Base-by-base conservation (phyloP, 2,329 filamentous ascomycete species). In the Fusarium chuoi region DNA sequence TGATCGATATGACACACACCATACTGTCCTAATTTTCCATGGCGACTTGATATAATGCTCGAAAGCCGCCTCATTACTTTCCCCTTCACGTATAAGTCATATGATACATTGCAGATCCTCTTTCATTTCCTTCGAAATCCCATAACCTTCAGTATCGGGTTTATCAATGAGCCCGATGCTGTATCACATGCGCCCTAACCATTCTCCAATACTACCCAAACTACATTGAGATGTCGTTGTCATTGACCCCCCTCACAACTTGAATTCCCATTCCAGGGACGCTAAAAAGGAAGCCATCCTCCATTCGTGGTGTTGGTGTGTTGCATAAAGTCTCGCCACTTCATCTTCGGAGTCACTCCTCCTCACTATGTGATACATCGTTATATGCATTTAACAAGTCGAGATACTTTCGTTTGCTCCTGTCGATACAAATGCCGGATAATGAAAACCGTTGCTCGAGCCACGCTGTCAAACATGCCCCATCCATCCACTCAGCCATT, bases 221-320 rank as follows among this genome's bases (percentile, higher is more conserved):
- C 44, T n/a, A 38, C 44, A 30, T 33, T 61, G 30, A 13, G n/a
- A 68, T 71, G 41, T 68, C 45, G 24, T 64, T 46, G 63, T 74
- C 71, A 74, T 74, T 60, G 71, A 74, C 68, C 46, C 20, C 33
- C 36, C 30, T 54, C 45, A 39, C 62, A 38, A 74, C 45, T 57
- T 36, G 58, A 58, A 60, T 41, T 62, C 58, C 42, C 38, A 46
- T 56, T 61, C 58, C 49, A 57, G 49, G 7, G n/a, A 42, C 56
- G 45, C 70, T 67, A 73, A 65, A 33, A 51, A 15, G 35, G 28
- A 35, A 58, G 8, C 58, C 41, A 54, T 42, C 22, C 67, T 74
- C 46, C 33, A 68, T 61, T 46, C 12, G 39, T 39, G 6, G 33
- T 61, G 24, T 52, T 58, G 28, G 67, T 46, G 45, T 51, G 59